A percentile compares a stretch with the other conserved stretches of the same genome.
These are phyloP conservation scores for Croton setiger DNA, from an alignment of 441 rosid genomes.

Conservation along the genomic window DNA sequence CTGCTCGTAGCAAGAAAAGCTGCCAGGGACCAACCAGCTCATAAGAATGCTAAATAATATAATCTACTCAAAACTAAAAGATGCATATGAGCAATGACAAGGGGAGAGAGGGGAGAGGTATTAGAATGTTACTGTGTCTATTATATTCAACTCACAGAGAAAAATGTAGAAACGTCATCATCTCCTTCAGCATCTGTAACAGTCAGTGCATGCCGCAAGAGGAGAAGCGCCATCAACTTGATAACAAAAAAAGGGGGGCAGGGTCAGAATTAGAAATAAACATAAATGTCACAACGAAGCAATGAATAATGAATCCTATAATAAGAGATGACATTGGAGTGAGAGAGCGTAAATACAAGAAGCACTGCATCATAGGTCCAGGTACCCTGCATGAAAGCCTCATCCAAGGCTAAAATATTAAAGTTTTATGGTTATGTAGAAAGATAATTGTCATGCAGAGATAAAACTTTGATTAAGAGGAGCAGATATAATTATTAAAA, in stretches of 20 bases:
- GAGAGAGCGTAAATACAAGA: background rate
- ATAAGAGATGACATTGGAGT: background rate
- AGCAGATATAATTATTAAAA: constrained; percentile 1
- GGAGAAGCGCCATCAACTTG: constrained; percentile 85
- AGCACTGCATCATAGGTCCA: background rate
- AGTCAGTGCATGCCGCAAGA: constrained; percentile 69
- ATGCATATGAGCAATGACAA: constrained; percentile 9
- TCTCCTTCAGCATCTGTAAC: constrained; percentile 64
- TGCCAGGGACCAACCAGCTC: constrained; percentile 23
- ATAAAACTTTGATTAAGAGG: background rate
- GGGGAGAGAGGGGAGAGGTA: background rate
- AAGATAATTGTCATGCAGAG: background rate
- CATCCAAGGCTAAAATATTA: constrained; percentile 1
- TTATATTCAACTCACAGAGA: constrained; percentile 56
- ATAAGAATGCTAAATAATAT: constrained; percentile 2
- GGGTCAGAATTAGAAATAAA: constrained; percentile 12
- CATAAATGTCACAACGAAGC: constrained; percentile 10
- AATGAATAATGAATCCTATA: background rate
- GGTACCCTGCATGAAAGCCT: background rate
- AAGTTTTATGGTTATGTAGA: background rate
- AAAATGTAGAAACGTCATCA: constrained; percentile 64
- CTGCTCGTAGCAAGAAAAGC: constrained; percentile 81
- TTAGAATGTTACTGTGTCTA: background rate
- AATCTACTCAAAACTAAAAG: constrained; percentile 1
- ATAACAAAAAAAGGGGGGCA: constrained; percentile 6